Conservation (phyloP, 768 basidiomycete genomes). For the Auriscalpium microsporum region DNA sequence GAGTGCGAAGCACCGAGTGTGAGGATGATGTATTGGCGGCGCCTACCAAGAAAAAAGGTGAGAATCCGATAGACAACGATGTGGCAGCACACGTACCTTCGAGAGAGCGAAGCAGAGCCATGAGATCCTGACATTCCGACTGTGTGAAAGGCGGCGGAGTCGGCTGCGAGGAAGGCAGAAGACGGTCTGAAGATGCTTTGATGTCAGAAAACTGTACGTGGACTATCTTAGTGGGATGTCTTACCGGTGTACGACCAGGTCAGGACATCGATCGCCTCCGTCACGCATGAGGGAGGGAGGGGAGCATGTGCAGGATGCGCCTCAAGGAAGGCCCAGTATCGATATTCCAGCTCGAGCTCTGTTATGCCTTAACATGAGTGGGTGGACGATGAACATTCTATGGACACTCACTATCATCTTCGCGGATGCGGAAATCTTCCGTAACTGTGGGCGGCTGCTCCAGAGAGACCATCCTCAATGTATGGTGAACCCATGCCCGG, state of each 20-base stretch:
- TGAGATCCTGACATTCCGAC: constrained; percentile 71
- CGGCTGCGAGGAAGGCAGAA: constrained; percentile 51
- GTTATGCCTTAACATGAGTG: background rate
- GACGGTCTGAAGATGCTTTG: constrained; percentile 38
- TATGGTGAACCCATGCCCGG: constrained; percentile 62
- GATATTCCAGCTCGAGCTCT: constrained; percentile 71
- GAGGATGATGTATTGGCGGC: background rate
- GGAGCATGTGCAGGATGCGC: constrained; percentile 65
- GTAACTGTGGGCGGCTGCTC: constrained; percentile 32
- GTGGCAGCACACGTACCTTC: constrained; percentile 12
- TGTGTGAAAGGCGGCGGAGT: constrained; percentile 62
- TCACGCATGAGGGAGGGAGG: constrained; percentile 45
- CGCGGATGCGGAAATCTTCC: constrained; percentile 16
- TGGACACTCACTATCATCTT: constrained; percentile 34
- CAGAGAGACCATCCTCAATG: constrained; percentile 39
- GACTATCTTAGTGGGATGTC: constrained; percentile 6
- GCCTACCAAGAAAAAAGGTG: background rate
- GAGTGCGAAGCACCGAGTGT: constrained; percentile 10
- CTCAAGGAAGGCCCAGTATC: constrained; percentile 79
- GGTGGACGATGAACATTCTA: too few species aligned
- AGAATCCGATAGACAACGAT: background rate
- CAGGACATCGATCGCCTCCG: constrained; percentile 66
- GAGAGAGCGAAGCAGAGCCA: constrained; percentile 45
- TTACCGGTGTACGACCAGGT: constrained; percentile 76
- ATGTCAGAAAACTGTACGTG: background rate